These are phyloP conservation scores for Wickerhamomyces chambardii DNA, from an alignment of 805 yeast genomes.

Conservation along the genomic window DNA sequence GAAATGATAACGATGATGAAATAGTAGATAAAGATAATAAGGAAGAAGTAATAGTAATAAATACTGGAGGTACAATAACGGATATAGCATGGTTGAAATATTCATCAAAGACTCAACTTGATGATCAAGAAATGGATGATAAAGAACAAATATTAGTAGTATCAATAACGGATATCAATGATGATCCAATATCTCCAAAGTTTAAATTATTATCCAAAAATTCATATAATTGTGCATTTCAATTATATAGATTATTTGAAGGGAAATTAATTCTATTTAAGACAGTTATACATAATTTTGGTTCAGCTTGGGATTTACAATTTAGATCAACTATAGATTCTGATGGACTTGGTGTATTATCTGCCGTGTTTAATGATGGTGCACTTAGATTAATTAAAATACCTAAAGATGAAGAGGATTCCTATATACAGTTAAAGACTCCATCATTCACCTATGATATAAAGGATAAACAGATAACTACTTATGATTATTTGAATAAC, in stretches of 20 bases:
- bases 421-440: slow-evolving; percentile 10
- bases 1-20: too few species aligned
- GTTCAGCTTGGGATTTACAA: slow-evolving; percentile 31
- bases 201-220: slow-evolving; percentile 19
- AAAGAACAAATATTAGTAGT: slow-evolving; percentile 38
- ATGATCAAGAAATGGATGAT: slow-evolving; percentile 1
- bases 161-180: slow-evolving; percentile 29
- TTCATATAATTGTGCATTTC: slow-evolving; percentile 29
- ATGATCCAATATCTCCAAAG: slow-evolving; percentile 17
- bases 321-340: slow-evolving; percentile 25
- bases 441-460: slow-evolving; percentile 19
- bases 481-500: slow-evolving; percentile 37
- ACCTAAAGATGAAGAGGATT: slow-evolving; percentile 4
- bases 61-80: slow-evolving; percentile 44
- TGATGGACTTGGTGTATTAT: slow-evolving; percentile 29
- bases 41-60: slow-evolving; percentile 29
- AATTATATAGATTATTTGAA: slow-evolving; percentile 31
- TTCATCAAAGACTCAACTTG: background rate
- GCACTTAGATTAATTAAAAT: slow-evolving; percentile 37
- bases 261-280: slow-evolving; percentile 20
- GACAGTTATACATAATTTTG: slow-evolving; percentile 30
- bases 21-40: too few species aligned
- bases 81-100: slow-evolving; percentile 43
- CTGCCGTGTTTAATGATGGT: slow-evolving; percentile 52
- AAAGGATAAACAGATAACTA: slow-evolving; percentile 27